Conservation (phyloP, 1,284 basidiomycete genomes). For the Ustilago nuda region DNA sequence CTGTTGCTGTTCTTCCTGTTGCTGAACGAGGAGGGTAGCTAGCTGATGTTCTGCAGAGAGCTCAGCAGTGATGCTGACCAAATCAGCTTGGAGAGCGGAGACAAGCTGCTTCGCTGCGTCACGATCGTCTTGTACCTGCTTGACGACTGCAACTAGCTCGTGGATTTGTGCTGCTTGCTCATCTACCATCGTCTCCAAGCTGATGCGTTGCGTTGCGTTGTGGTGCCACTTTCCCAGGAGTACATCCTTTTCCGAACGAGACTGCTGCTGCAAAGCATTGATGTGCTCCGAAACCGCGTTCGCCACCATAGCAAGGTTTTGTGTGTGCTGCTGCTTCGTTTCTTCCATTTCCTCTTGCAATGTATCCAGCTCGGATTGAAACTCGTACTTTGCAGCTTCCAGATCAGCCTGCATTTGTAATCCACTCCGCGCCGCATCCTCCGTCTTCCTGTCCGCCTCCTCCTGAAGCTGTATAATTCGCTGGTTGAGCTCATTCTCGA, state of each 20-base stretch:
- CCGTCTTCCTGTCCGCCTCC: constrained; percentile 12
- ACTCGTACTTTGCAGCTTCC: constrained; percentile 11
- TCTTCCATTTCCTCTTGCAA: constrained; percentile 18
- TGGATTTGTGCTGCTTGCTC: constrained; percentile 36
- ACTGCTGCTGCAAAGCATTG: constrained; percentile 8
- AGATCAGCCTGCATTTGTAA: constrained; percentile 9
- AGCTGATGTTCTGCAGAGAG: constrained; percentile 34
- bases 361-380: constrained; percentile 25
- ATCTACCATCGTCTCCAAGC: constrained; percentile 24
- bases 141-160: constrained; percentile 45
- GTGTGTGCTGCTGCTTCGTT: constrained; percentile 25
- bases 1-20: constrained; percentile 22
- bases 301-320: constrained; percentile 40
- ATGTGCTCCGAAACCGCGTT: constrained; percentile 29
- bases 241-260: constrained; percentile 6
- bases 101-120: constrained; percentile 38
- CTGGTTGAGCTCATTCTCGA: constrained; percentile 32
- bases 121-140: constrained; percentile 46
- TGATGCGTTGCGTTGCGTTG: constrained; percentile 17
- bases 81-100: constrained; percentile 16
- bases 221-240: constrained; percentile 21
- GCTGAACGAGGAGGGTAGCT: constrained; percentile 17
- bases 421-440: constrained; percentile 10
- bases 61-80: constrained; percentile 29
- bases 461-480: constrained; percentile 29